Base-by-base conservation (phyloP, 2,329 filamentous ascomycete species). In the Periconia digitata region DNA sequence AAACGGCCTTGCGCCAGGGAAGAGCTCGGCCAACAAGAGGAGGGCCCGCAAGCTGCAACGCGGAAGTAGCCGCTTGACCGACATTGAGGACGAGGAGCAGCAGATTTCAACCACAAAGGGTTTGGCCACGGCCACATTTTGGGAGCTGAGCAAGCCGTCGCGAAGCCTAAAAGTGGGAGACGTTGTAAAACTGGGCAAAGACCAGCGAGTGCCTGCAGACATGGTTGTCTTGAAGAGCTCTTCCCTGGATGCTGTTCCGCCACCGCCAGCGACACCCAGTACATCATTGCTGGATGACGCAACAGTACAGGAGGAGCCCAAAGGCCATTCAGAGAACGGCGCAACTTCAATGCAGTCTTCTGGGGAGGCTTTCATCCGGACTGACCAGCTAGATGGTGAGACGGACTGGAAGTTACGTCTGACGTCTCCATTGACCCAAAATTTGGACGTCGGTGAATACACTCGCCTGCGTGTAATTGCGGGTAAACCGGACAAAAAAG, bases 371-470 rank as follows among this genome's bases (percentile, higher is more conserved):
- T 99, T 99, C 64, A 97, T 99, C 65, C 84, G 94, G 51, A 99
- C 95, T 2, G 94, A 99, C 71, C 94, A 99, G 67, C 80, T 99
- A 8, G 94, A 99, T 64, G 94, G 94, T 59, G 94, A 99, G 74
- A 99, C 94, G 0, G 94, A 99, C 66, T 99, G 94, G 95, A 99
- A 99, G 73, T 77, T 99, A 47, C 86, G 95, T 23, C 73, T 97
- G 29, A 91, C 94, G 1, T 94, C 91, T 12, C 84, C 89, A 0
- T 73, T 97, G 21, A 92, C 92, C 0, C 94, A 99, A 65, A 81
- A 77, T n/a, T 76, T 99, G 17, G 74, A 85, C 0, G 74, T 85
- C 1, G 82, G 83, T 39, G 89, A 96, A 56, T 85, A 96, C 45
- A 75, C 76, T 2, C 76, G 81, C 29, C 69, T 87, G 10, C 78